A percentile compares a stretch with the other conserved stretches of the same genome.
Evolutionary conservation across 345 rosid species (phyloP).

Genomic region (Syzygium grande): DNA sequence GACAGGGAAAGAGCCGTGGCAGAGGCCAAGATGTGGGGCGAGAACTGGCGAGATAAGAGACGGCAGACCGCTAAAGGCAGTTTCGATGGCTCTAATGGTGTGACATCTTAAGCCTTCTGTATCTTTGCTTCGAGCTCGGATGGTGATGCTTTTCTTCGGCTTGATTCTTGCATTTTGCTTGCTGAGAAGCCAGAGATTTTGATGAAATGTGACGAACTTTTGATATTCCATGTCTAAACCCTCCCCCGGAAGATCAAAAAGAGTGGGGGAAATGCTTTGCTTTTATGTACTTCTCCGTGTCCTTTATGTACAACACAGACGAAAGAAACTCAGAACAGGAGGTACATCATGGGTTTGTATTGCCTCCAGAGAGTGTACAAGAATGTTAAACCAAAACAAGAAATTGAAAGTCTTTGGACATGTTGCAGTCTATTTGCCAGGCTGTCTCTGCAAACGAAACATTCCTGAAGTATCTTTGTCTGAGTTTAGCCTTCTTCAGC

Average conservation of each 20-base stretch:
- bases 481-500: not conserved
- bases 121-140: not conserved
- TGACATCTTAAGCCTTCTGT: slow-evolving; percentile 1
- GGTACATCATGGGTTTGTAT: not conserved
- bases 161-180: not conserved
- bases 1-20: slow-evolving; percentile 94
- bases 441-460: not conserved
- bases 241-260: not conserved
- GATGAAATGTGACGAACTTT: not conserved
- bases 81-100: slow-evolving; percentile 34
- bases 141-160: not conserved
- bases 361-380: not conserved
- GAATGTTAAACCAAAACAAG: not conserved
- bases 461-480: not conserved
- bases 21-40: slow-evolving; percentile 98
- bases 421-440: not conserved
- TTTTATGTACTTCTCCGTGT: not conserved
- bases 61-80: slow-evolving; percentile 63
- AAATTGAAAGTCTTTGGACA: not conserved
- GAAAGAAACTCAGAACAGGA: not conserved
- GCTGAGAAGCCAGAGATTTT: not conserved
- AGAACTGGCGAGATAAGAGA: slow-evolving; percentile 84
- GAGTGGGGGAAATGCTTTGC: not conserved
- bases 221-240: not conserved
- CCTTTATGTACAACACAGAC: not conserved